Evolutionary conservation across 148 eudicot genomes (phyloP), one percentile per base, ranked within the genome.

Genomic region (Spergularia bocconei): DNA sequence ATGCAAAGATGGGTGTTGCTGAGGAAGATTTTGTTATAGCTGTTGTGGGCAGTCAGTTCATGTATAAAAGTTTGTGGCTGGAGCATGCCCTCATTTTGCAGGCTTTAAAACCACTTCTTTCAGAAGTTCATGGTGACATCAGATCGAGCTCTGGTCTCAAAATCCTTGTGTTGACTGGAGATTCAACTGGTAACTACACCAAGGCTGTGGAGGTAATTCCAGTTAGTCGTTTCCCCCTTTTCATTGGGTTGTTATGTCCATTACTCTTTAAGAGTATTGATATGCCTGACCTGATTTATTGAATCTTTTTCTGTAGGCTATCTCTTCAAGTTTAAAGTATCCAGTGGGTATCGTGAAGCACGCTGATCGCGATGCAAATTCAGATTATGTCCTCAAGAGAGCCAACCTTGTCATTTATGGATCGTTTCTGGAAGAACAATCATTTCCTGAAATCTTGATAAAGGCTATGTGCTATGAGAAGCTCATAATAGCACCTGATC

Each of bases 61-160:
- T 81, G 70, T 90, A 95, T 79, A 88, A 81, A 84, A 92, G 97
- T 51, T 67, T 92, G 62, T 95, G 98, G 98, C 87, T 95, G 82
- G 97, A 95, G 74, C 98, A 95, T 70, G 89, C 98, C 77, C 86
- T 95, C n/a, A 81, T 92, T 63, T 84, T 95, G 70, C 80, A 90
- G 86, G 96, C 96, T 73, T 72, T 95, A 63, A 84, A 75, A 78
- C 97, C 97, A 65, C 82, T 95, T 71, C 70, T 89, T 47, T 69
- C 67, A 10, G 87, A 87, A 60, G 80, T 95, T 69, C 82, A 72
- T 53, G 64, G 70, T 17, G 87, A 79, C 53, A 39, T 69, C 41
- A 75, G 48, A 72, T 86, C 85, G 19, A 83, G 29, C 72, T 77
- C 90, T 74, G 81, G 53, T 81, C 84, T 92, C 47, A 89, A 89